phyloP scores from a whole-genome alignment of 306 rosid species.

The Trifolium dubium region DNA sequence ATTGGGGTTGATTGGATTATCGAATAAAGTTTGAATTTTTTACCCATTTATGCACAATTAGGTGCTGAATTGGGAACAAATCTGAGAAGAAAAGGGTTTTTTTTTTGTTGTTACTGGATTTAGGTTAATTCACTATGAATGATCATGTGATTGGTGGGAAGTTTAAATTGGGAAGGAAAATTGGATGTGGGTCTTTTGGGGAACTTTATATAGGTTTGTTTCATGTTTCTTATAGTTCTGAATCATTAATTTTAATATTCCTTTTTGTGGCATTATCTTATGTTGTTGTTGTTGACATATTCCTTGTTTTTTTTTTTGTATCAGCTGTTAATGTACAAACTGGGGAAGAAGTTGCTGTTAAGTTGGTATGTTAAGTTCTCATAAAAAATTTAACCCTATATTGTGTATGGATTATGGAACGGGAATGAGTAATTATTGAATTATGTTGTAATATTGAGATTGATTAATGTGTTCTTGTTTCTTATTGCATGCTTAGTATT shows the following conservation, averaged over 20 bases:
- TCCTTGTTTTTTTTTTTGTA: slow-evolving; percentile 40
- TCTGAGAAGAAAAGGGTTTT: slow-evolving; percentile 44
- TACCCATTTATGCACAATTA: slow-evolving; percentile 43
- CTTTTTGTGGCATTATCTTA: slow-evolving; percentile 10
- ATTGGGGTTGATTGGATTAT: slow-evolving; percentile 44
- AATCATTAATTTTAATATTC: slow-evolving; percentile 1
- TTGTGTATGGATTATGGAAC: slow-evolving; percentile 30
- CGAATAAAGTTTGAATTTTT: slow-evolving; percentile 40
- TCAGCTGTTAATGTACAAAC: slow-evolving; percentile 91
- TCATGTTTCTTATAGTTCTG: slow-evolving; percentile 19
- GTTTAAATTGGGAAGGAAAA: slow-evolving; percentile 97
- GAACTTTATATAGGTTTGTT: slow-evolving; percentile 90
- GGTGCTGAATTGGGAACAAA: slow-evolving; percentile 54
- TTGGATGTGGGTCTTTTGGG: slow-evolving; percentile 99
- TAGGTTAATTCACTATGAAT: slow-evolving; percentile 59
- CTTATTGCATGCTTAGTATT: slow-evolving; percentile 14
- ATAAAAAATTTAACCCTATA: neutral
- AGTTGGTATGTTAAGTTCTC: slow-evolving; percentile 74
- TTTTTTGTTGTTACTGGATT: slow-evolving; percentile 40
- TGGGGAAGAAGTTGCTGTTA: slow-evolving; percentile 98
- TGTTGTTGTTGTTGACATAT: slow-evolving; percentile 26
- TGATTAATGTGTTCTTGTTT: slow-evolving; percentile 7
- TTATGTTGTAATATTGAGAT: slow-evolving; percentile 16
- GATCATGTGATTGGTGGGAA: slow-evolving; percentile 92
- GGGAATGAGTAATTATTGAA: slow-evolving; percentile 32